Evolutionary conservation across 305 asterid genomes (phyloP), one percentile per base, ranked within the genome.

Genomic region (Rubia occidens): DNA sequence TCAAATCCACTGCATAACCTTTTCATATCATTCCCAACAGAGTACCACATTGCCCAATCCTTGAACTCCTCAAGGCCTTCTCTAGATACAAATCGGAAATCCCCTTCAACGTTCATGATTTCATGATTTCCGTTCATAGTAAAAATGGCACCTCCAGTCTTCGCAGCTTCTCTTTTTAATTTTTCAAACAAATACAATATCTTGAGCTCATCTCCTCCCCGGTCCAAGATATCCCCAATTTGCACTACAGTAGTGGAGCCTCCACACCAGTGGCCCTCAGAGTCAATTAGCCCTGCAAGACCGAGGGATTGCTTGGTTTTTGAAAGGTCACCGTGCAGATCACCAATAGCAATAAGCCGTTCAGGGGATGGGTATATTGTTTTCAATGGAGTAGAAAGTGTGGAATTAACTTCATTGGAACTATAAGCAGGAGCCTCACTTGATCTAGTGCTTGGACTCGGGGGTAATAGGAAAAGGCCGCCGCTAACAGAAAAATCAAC

Each of bases 111-210:
- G 32, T 87, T 93, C 97, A 90, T 90, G 60, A 87, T 88, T 71
- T 93, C 98, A 56, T 93, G 98, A 75, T 93, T 93, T 21, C 98
- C 98, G 17, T 93, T 93, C 95, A 93, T 82, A 17, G 96, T 90
- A 53, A 90, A 80, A 17, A 93, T 81, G 32, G 20, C 69, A 7
- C 97, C 98, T 0, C 91, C 93, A 2, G 70, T 74, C 68, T 67
- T 83, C 2, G 78, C 85, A 8, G 98, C 97, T 69, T 93, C 96
- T 55, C 97, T 73, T 78, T 82, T 85, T 82, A 93, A 66, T 44
- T 87, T 90, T 86, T 93, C 98, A 80, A 93, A 85, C 67, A 93
- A 87, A 74, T 87, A 93, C 66, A 93, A 74, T 73, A 93, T 49
- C 71, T 94, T 94, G 47, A 94, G 80, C 81, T 94, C 98, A 43